A percentile compares a stretch with the other conserved stretches of the same genome.
These are phyloP conservation scores for Ogataea minuta DNA, from an alignment of 805 yeast species.

Conservation along the genomic window DNA sequence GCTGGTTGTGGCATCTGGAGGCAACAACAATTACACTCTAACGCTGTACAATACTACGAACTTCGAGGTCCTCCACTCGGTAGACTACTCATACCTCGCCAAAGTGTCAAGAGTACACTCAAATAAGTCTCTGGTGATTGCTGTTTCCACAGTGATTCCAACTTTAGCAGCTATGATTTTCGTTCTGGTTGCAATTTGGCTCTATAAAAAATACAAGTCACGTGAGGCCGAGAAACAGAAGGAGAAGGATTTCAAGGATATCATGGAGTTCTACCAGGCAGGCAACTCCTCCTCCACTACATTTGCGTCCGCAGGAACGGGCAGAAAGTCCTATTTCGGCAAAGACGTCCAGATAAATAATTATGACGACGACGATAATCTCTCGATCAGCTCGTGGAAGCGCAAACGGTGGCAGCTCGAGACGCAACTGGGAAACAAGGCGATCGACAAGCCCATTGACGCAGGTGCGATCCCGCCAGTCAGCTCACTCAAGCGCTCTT, in stretches of 20 bases:
- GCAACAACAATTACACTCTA: constrained; percentile 30
- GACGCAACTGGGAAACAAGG: constrained; percentile 8
- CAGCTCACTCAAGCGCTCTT: constrained; percentile 24
- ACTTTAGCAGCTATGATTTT: constrained; percentile 37
- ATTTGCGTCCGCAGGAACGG: constrained; percentile 16
- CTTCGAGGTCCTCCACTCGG: constrained; percentile 33
- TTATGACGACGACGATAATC: constrained; percentile 40
- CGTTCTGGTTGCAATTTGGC: constrained; percentile 29
- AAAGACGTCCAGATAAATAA: constrained; percentile 29
- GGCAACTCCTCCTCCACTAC: constrained; percentile 27
- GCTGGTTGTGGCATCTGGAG: constrained; percentile 41
- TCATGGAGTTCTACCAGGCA: constrained; percentile 34
- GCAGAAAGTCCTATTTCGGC: constrained; percentile 18
- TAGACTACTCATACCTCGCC: constrained; percentile 32
- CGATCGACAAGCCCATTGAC: constrained; percentile 2
- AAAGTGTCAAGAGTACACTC: constrained; percentile 9
- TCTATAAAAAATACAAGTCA: constrained; percentile 29
- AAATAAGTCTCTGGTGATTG: constrained; percentile 38
- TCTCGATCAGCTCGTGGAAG: constrained; percentile 53
- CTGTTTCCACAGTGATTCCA: constrained; percentile 46
- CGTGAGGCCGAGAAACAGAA: constrained; percentile 29
- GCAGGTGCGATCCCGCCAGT: constrained; percentile 16
- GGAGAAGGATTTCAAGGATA: constrained; percentile 30
- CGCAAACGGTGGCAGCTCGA: constrained; percentile 48
- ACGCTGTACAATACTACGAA: constrained; percentile 42